Evolutionary conservation across 73 alveolate genomes (phyloP), one percentile per base, ranked within the genome.

Genomic region (Uronychia binucleata): DNA sequence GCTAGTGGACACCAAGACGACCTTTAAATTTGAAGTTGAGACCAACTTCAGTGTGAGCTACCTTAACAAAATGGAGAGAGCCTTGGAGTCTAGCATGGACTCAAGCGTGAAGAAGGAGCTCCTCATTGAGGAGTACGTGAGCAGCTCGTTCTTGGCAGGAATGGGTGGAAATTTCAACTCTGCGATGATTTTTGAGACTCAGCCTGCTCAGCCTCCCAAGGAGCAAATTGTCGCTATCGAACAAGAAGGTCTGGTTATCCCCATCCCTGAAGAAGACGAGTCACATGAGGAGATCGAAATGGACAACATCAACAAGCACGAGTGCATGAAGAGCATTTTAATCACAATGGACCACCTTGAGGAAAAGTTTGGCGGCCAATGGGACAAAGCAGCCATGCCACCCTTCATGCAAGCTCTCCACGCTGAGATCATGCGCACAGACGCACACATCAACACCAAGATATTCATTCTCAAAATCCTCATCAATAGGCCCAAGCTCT

Each of bases 401-500:
- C 86, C 90, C 46, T 98, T 97, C 94, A 95, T 98, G 97, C 97
- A 98, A 79, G 84, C 86, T 59, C 85, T 98, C 34, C 79, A 93
- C 28, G 81, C 87, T 59, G 99, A 95, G 90, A 95, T 97, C 78
- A 87, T 85, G 60, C 92, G 95, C 77, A 94, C 90, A 77, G 90
- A 81, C 76, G 75, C 84, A 81, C 90, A 93, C 34, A 75, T 95
- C 32, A 83, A 96, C 58, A 90, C 94, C 77, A 94, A 89, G 81
- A 92, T 97, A 31, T 98, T 98, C 92, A 87, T 98, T 58, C 91
- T 97, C 57, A 98, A 98, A 88, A 90, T 98, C 13, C 86, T 98
- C 1, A 79, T 97, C 26, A 98, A 98, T 79, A 86, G 95, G 80
- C 91, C 96, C 0, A 88, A 94, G 1, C 31, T 95, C 57, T 98